phyloP scores from a whole-genome alignment of 2,329 filamentous ascomycete genomes.

The Cladosporium sp. region DNA sequence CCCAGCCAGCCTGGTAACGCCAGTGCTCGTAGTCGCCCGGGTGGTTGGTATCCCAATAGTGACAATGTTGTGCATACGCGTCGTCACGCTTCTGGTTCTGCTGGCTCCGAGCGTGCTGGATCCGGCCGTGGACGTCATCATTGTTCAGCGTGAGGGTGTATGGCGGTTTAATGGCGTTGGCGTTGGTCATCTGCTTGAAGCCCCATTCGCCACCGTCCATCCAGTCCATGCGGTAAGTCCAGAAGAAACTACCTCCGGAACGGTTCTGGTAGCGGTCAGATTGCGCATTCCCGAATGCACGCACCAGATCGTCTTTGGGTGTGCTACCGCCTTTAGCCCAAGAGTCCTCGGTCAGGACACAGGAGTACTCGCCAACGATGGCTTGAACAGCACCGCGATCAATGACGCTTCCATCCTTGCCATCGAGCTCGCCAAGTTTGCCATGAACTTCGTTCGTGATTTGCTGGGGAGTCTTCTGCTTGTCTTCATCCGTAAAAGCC shows the following conservation, averaged over 20 bases:
- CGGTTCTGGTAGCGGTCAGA: conserved; percentile 51
- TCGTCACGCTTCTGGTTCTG: conserved; percentile 39
- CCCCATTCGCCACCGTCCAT: conserved; percentile 64
- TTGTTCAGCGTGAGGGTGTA: conserved; percentile 39
- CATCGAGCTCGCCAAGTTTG: conserved; percentile 49
- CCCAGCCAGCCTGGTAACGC: conserved; percentile 58
- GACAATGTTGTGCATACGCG: conserved; percentile 46
- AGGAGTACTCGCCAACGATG: conserved; percentile 60
- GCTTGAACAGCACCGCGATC: conserved; percentile 53
- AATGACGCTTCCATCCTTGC: conserved; percentile 49
- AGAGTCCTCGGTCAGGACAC: conserved; percentile 54
- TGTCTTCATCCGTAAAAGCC: conserved; percentile 56
- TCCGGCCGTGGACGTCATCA: conserved; percentile 40
- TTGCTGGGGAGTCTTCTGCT: conserved; percentile 52
- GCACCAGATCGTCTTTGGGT: conserved; percentile 42
- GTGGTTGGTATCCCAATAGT: conserved; percentile 51
- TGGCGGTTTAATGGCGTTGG: conserved; percentile 45
- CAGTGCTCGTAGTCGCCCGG: conserved; percentile 53
- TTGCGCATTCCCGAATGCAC: conserved; percentile 52
- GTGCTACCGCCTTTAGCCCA: conserved; percentile 42
- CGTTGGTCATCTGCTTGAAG: conserved; percentile 54
- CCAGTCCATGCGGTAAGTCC: conserved; percentile 64
- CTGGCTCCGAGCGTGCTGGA: conserved; percentile 44
- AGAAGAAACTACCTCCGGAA: conserved; percentile 57
- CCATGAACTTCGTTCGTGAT: conserved; percentile 49